These are phyloP conservation scores for Prunus fruticosa DNA, from an alignment of 306 rosid species.

Conservation along the genomic window DNA sequence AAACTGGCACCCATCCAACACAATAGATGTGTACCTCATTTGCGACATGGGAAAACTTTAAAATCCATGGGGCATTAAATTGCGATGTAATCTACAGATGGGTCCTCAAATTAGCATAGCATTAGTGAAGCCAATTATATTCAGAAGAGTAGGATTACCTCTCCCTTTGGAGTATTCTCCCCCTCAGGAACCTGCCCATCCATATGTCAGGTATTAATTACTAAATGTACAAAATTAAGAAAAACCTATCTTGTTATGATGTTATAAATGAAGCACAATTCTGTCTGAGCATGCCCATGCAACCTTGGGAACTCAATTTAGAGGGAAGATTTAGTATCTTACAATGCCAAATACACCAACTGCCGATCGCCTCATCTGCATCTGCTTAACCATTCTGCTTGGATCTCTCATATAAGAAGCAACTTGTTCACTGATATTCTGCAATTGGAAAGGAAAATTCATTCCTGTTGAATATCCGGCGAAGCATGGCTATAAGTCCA, in stretches of 20 bases:
- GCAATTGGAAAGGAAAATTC: slow-evolving; percentile 17
- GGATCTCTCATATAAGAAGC: slow-evolving; percentile 91
- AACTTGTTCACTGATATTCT: slow-evolving; percentile 81
- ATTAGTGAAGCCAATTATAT: slow-evolving; percentile 9
- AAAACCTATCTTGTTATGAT: not conserved
- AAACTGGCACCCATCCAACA: no score
- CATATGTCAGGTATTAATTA: slow-evolving; percentile 25
- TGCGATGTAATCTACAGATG: not conserved
- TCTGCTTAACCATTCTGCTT: slow-evolving; percentile 80
- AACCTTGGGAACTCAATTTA: no score
- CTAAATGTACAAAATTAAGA: slow-evolving; percentile 8
- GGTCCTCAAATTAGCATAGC: not conserved
- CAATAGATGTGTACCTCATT: not conserved
- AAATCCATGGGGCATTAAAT: not conserved
- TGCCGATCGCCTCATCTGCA: slow-evolving; percentile 66
- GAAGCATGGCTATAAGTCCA: slow-evolving; percentile 14
- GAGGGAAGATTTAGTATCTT: not conserved
- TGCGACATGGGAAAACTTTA: not conserved
- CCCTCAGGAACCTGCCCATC: slow-evolving; percentile 47
- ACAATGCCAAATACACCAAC: slow-evolving; percentile 61
- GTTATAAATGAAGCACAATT: not conserved
- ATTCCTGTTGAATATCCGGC: not conserved
- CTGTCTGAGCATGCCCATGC: no score
- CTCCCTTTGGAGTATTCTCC: slow-evolving; percentile 23
- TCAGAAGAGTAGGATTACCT: slow-evolving; percentile 31